Base-by-base conservation (phyloP, 352 stramenopile genomes). In the Plasmopara viticola region DNA sequence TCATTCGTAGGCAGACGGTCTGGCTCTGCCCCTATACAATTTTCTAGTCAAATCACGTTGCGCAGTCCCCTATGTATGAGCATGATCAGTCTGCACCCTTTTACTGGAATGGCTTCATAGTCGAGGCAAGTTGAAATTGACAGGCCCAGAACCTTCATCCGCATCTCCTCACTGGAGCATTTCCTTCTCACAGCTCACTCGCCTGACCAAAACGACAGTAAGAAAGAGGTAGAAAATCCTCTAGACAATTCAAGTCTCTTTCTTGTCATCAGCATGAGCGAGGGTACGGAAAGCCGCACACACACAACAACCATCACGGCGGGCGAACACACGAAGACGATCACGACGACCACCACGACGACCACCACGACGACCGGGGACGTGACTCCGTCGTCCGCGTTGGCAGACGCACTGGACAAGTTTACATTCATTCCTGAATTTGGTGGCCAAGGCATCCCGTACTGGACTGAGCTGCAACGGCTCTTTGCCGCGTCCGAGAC, bases 381-480 rank as follows among this genome's bases (percentile, higher is more conserved):
- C 33, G 51, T 39, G 39, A 48, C 25, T 37, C 31, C 56, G 7
- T 49, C 53, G 48, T 58, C 52, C 41, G 60, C 57, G 38, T 57
- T 70, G 49, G 60, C 60, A 45, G 41, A 25, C 31, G 65, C 57
- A 35, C 51, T 73, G 14, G 38, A 42, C 48, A 66, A 60, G 51
- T 70, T 46, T 47, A 58, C 44, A 44, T 61, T 74, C 51, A 69
- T 86, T 20, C 56, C 72, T 15, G 64, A 87, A 60, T 91, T 87
- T 58, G 75, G 77, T 54, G 83, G 83, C 51, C 83, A 94, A 43
- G 77, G 76, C 29, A 66, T 68, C 39, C 60, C 66, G 17, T 91
- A 87, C 67, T 86, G 78, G 63, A 66, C 62, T 40, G 80, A 91
- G 55, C 53, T 94, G 44, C 52, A 60, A 17, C 41, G 46, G 18